These are phyloP conservation scores for Anthostomella pinea DNA, from an alignment of 2,329 filamentous ascomycete species.

Conservation along the genomic window DNA sequence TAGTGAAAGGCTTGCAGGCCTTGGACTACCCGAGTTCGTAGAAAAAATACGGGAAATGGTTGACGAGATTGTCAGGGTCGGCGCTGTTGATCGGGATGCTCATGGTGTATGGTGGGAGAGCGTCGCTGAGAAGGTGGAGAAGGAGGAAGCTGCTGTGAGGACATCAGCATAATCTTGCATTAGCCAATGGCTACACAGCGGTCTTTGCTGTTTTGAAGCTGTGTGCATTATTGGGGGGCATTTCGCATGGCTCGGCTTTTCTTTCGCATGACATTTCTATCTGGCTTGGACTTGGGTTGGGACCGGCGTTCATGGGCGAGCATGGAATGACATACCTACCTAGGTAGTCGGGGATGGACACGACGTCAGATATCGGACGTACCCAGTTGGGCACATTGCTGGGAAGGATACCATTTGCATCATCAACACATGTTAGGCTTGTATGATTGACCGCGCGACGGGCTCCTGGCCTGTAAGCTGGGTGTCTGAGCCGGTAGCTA, in stretches of 20 bases:
- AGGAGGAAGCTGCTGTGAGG: constrained; percentile 30
- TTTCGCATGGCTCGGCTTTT: constrained; percentile 16
- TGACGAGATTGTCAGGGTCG: constrained; percentile 63
- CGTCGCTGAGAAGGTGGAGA: constrained; percentile 55
- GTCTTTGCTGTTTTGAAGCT: constrained; percentile 7
- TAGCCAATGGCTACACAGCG: constrained; percentile 1
- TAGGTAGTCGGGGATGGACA: too few species aligned
- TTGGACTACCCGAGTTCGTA: constrained; percentile 73
- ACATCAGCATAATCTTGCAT: constrained; percentile 12
- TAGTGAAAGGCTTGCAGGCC: constrained; percentile 64
- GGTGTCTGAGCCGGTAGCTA: too few species aligned
- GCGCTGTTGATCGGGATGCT: constrained; percentile 63
- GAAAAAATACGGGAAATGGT: constrained; percentile 66
- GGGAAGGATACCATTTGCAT: too few species aligned
- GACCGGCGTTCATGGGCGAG: constrained; percentile 20
- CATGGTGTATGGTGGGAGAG: constrained; percentile 71
- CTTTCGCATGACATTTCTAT: constrained; percentile 19
- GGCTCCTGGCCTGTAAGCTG: too few species aligned
- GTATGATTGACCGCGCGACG: too few species aligned
- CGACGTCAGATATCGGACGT: too few species aligned
- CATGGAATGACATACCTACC: constrained; percentile 17
- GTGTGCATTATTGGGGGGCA: constrained; percentile 15
- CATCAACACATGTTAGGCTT: too few species aligned
- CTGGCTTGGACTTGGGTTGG: constrained; percentile 16
- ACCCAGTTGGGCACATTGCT: too few species aligned